phyloP scores from a whole-genome alignment of 805 yeast species.

The Kurtzmaniella fragi region DNA sequence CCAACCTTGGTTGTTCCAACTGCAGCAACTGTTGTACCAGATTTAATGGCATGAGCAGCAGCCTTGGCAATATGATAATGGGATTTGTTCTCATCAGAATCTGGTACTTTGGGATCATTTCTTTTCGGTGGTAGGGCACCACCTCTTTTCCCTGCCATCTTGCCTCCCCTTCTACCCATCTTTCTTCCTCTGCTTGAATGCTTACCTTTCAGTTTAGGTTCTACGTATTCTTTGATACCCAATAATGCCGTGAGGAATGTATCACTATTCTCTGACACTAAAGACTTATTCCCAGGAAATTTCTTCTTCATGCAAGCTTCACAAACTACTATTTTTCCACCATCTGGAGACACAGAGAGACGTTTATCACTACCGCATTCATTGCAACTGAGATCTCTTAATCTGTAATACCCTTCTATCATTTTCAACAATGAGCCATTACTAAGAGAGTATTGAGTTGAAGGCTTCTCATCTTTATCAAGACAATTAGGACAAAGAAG shows the following conservation, averaged over 20 bases:
- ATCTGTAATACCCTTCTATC: conserved; percentile 42
- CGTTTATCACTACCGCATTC: conserved; percentile 39
- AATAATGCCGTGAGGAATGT: conserved; percentile 42
- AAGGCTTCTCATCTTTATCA: conserved; percentile 40
- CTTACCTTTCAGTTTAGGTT: conserved; percentile 14
- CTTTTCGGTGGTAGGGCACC: background rate
- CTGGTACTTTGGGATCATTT: conserved; percentile 4
- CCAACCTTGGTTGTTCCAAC: conserved; percentile 26
- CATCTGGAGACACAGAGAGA: conserved; percentile 26
- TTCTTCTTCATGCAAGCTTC: no score
- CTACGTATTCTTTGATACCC: conserved; percentile 41
- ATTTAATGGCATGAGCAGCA: conserved; percentile 24
- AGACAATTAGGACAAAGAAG: conserved; percentile 45
- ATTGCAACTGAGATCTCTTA: conserved; percentile 47
- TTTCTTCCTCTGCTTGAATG: conserved; percentile 19
- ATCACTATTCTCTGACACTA: conserved; percentile 44
- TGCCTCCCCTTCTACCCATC: conserved; percentile 30
- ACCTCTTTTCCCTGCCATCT: conserved; percentile 14
- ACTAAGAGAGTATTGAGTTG: conserved; percentile 45
- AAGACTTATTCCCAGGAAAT: conserved; percentile 4
- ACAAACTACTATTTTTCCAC: conserved; percentile 1
- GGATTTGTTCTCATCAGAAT: conserved; percentile 8
- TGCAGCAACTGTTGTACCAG: conserved; percentile 35
- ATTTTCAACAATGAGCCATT: conserved; percentile 53
- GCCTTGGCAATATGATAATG: conserved; percentile 31